Conservation (phyloP, 2,329 filamentous ascomycete species). For the Fusarium pilosicola region DNA sequence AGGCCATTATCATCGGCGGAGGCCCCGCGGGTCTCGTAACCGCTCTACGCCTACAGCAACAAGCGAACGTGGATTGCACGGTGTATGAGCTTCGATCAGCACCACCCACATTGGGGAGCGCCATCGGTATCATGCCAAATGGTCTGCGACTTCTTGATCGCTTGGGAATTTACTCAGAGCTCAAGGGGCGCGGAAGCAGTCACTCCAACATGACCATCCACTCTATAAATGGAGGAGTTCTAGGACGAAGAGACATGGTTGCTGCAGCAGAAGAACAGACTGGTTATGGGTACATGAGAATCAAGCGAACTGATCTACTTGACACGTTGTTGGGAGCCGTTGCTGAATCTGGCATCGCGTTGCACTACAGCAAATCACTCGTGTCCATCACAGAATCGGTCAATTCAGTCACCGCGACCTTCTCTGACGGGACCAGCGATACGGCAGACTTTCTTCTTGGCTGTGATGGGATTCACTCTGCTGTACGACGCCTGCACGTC, state of each 20-base stretch:
- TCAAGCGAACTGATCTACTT: not conserved
- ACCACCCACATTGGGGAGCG: not conserved
- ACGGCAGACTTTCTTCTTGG: not conserved
- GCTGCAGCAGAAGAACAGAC: not conserved
- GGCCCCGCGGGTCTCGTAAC: not conserved
- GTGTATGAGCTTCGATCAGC: not conserved
- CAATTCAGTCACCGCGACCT: not conserved
- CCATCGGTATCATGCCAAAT: not conserved
- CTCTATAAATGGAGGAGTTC: not conserved
- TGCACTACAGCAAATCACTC: not conserved
- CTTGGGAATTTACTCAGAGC: not conserved
- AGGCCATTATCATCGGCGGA: conserved; percentile 1
- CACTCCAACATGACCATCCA: not conserved
- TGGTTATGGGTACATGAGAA: not conserved
- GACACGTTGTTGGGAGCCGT: not conserved
- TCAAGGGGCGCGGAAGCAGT: not conserved
- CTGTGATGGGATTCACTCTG: not conserved
- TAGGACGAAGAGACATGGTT: not conserved
- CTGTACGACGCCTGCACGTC: not conserved
- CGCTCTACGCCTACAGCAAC: not conserved
- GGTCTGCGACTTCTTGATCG: not conserved
- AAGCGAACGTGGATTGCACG: not conserved
- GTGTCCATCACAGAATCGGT: not conserved
- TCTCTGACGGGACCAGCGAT: not conserved
- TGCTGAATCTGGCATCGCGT: not conserved